Conservation (phyloP, 2,329 filamentous ascomycete genomes). For the Diaporthe amygdali region DNA sequence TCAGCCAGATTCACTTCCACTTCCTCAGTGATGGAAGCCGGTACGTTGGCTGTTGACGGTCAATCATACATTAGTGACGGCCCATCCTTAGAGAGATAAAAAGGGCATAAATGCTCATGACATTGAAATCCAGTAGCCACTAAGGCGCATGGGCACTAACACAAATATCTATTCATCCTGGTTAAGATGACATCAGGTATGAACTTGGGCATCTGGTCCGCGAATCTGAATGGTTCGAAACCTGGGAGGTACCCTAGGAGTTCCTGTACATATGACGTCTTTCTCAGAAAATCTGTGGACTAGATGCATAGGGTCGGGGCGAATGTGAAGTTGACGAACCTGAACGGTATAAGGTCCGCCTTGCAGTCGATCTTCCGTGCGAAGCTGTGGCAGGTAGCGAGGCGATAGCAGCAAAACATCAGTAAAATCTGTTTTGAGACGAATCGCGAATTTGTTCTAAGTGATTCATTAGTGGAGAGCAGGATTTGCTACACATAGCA, state of each 20-base stretch:
- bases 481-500: too few relatives aligned
- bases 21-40: background rate
- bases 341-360: background rate
- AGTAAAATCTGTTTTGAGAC: background rate
- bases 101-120: too few relatives aligned
- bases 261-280: too few relatives aligned
- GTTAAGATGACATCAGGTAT: background rate
- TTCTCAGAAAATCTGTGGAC: too few relatives aligned
- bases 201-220: background rate
- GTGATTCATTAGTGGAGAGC: too few relatives aligned
- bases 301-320: too few relatives aligned
- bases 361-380: background rate
- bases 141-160: background rate
- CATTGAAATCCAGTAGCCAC: too few relatives aligned
- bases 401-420: background rate
- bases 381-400: background rate
- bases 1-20: background rate
- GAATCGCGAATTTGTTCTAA: background rate
- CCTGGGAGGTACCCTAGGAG: background rate
- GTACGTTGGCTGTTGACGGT: background rate
- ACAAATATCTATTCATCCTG: background rate
- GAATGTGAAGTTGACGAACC: too few relatives aligned
- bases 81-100: too few relatives aligned
- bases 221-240: background rate
- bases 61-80: too few relatives aligned